phyloP scores from a whole-genome alignment of 2,329 filamentous ascomycete genomes.

The Diaporthe amygdali region DNA sequence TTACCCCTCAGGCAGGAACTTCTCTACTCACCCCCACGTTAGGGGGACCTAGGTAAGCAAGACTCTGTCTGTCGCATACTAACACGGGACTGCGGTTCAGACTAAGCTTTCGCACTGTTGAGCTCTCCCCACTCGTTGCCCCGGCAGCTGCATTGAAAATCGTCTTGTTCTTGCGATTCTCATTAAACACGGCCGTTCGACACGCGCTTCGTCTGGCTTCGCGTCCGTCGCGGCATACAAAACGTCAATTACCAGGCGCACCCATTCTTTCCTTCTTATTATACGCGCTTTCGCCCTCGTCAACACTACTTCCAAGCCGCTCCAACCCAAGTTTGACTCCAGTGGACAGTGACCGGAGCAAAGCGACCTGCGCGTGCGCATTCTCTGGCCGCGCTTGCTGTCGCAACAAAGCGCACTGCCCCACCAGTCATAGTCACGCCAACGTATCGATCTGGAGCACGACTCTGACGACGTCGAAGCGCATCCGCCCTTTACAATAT shows the following conservation, averaged over 20 bases:
- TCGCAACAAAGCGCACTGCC: neutral
- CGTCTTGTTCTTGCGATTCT: neutral
- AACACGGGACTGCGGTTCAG: neutral
- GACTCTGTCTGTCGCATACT: neutral
- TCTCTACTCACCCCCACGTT: neutral
- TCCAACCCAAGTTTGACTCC: neutral
- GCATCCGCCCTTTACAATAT: neutral
- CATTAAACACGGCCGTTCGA: slow-evolving; percentile 9
- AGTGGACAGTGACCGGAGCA: neutral
- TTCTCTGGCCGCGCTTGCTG: neutral
- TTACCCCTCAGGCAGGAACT: neutral
- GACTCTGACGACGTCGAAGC: neutral
- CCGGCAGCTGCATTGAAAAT: slow-evolving; percentile 6
- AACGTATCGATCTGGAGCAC: neutral
- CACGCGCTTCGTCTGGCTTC: neutral
- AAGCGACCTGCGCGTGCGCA: neutral
- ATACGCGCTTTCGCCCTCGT: neutral
- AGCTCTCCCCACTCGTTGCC: slow-evolving; percentile 7
- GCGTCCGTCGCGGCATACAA: neutral
- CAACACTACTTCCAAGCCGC: neutral
- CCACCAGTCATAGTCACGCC: neutral
- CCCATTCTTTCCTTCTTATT: neutral
- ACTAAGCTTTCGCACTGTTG: slow-evolving; percentile 9
- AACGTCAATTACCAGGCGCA: neutral
- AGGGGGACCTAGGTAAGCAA: neutral